These are phyloP conservation scores for Pulicaria dysenterica DNA, from an alignment of 129 eudicot species.

Conservation along the genomic window DNA sequence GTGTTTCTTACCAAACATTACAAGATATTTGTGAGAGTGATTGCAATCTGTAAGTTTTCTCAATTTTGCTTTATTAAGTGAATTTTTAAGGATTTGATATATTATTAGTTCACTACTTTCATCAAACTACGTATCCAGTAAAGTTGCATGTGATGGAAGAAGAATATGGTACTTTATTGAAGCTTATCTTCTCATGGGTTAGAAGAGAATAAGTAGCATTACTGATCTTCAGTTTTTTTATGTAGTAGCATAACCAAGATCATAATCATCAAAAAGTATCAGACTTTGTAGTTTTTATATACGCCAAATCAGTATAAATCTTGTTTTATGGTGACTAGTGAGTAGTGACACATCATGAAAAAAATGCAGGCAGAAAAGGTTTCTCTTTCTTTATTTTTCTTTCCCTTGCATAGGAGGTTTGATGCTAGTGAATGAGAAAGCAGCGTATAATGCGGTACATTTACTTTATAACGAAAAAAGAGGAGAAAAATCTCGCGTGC, in stretches of 20 bases:
- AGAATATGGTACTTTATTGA: slow-evolving; percentile 10
- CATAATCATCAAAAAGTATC: neutral
- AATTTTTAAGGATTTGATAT: neutral
- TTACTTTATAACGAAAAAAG: neutral
- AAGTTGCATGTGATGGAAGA: neutral
- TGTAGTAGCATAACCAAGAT: slow-evolving; percentile 3
- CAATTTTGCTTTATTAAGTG: neutral
- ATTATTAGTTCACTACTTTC: neutral
- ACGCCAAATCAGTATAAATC: slow-evolving; percentile 15
- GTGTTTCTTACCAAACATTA: neutral
- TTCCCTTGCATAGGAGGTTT: slow-evolving; percentile 27
- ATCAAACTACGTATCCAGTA: neutral
- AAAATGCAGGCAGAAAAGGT: slow-evolving; percentile 17
- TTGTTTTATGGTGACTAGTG: neutral
- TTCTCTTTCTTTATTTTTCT: slow-evolving; percentile 13
- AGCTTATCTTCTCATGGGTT: slow-evolving; percentile 17
- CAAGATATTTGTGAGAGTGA: neutral
- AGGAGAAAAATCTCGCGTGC: slow-evolving; percentile 46
- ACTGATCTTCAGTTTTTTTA: neutral
- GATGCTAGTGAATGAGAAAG: slow-evolving; percentile 35
- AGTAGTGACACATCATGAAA: slow-evolving; percentile 17
- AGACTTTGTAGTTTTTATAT: neutral
- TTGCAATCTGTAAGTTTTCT: neutral
- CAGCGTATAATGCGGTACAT: slow-evolving; percentile 12
- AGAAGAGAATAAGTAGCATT: slow-evolving; percentile 19